phyloP scores from a whole-genome alignment of 176 grass and related monocot species.

The Olyra latifolia region DNA sequence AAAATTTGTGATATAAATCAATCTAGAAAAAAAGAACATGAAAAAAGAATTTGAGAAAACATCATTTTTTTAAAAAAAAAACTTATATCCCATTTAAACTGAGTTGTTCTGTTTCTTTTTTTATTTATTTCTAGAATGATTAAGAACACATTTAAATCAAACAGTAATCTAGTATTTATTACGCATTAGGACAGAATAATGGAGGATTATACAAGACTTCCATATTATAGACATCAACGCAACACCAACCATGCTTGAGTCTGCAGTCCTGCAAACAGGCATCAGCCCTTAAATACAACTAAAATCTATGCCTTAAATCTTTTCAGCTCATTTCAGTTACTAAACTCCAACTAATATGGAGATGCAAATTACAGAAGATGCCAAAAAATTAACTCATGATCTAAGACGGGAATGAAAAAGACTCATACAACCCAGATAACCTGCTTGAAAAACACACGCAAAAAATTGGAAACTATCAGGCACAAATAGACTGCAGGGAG shows the following conservation, averaged over 20 bases:
- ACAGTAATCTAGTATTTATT: not conserved
- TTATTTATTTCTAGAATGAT: not conserved
- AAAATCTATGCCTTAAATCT: not conserved
- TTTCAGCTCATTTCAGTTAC: not conserved
- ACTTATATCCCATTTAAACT: not conserved
- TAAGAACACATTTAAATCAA: not conserved
- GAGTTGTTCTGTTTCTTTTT: not conserved
- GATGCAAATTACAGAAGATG: not conserved
- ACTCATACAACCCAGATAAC: not conserved
- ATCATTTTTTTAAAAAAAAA: not conserved
- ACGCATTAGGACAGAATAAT: too few relatives aligned
- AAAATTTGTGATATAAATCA: not conserved
- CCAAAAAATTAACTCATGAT: not conserved
- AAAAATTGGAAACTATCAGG: not conserved
- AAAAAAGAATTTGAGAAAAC: not conserved
- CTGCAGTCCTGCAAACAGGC: not conserved
- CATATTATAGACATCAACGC: not conserved
- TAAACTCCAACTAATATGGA: not conserved
- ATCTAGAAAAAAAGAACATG: not conserved
- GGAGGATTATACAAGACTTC: too few relatives aligned
- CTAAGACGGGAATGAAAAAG: not conserved
- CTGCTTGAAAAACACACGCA: not conserved
- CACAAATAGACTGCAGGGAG: not conserved
- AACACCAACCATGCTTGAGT: not conserved
- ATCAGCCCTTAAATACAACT: not conserved